A percentile compares a stretch with the other conserved stretches of the same genome.
Conservation (phyloP, 192 early-diverging fungal species). For the Coemansia biformis region DNA sequence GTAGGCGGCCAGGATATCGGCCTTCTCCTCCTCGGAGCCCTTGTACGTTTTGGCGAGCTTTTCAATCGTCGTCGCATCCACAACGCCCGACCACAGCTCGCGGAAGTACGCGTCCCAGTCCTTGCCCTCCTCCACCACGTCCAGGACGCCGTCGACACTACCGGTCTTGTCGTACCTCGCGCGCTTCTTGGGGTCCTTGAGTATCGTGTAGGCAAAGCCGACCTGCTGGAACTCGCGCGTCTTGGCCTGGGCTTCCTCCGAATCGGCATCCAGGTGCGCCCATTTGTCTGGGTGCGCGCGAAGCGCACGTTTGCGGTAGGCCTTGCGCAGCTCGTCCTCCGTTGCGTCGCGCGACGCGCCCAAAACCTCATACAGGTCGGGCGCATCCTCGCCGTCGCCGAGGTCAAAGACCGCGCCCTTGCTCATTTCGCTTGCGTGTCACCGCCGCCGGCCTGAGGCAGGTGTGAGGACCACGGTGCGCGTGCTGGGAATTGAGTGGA, state of each 20-base stretch:
- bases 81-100: slow-evolving; percentile 66
- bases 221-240: slow-evolving; percentile 72
- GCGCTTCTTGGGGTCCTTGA: slow-evolving; percentile 63
- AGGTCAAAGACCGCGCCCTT: slow-evolving; percentile 26
- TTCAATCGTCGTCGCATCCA: slow-evolving; percentile 68
- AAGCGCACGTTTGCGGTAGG: slow-evolving; percentile 79
- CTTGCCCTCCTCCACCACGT: slow-evolving; percentile 52
- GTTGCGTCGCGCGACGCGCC: slow-evolving; percentile 66
- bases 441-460: no score
- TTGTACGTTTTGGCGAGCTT: slow-evolving; percentile 61
- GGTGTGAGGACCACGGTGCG: no score
- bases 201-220: slow-evolving; percentile 67
- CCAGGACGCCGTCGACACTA: slow-evolving; percentile 45
- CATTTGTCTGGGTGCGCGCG: slow-evolving; percentile 93
- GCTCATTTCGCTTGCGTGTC: no score
- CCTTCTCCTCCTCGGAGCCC: slow-evolving; percentile 67
- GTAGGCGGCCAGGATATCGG: slow-evolving; percentile 67
- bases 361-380: slow-evolving; percentile 83
- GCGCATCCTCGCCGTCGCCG: slow-evolving; percentile 16
- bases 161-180: slow-evolving; percentile 74
- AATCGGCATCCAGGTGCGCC: slow-evolving; percentile 38
- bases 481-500: no score
- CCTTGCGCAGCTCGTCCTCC: slow-evolving; percentile 82
- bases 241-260: slow-evolving; percentile 19
- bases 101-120: slow-evolving; percentile 82